phyloP scores from a whole-genome alignment of 179 eudicot species.

The Silene vulgaris region DNA sequence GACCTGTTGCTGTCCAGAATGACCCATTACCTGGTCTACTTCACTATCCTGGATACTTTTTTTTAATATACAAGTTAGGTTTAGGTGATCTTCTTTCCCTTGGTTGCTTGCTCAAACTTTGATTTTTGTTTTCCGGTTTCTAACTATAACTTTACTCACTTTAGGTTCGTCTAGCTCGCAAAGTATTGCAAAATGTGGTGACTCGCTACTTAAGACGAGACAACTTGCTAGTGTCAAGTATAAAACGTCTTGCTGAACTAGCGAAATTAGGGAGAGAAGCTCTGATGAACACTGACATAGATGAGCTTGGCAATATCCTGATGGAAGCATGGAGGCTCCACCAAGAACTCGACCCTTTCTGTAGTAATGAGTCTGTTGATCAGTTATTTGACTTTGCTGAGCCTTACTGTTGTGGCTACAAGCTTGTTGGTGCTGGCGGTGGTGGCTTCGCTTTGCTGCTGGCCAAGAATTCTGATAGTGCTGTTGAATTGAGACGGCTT shows the following conservation, averaged over 20 bases:
- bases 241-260: slow-evolving; percentile 86
- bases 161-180: slow-evolving; percentile 92
- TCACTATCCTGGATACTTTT: neutral
- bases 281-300: slow-evolving; percentile 77
- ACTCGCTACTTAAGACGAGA: slow-evolving; percentile 77
- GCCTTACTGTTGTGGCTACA: slow-evolving; percentile 75
- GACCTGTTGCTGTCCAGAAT: neutral
- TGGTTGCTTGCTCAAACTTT: neutral
- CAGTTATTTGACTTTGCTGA: slow-evolving; percentile 62
- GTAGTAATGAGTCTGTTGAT: slow-evolving; percentile 78
- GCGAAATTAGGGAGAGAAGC: slow-evolving; percentile 91
- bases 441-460: slow-evolving; percentile 93
- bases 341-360: slow-evolving; percentile 86
- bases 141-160: slow-evolving; percentile 12
- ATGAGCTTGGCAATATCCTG: slow-evolving; percentile 68
- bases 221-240: slow-evolving; percentile 79
- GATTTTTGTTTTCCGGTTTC: neutral
- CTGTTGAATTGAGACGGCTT: slow-evolving; percentile 47
- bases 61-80: neutral
- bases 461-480: slow-evolving; percentile 58
- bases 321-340: slow-evolving; percentile 86
- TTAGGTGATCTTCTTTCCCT: no score
- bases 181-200: slow-evolving; percentile 89
- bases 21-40: neutral
- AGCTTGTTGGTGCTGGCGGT: slow-evolving; percentile 99